Conservation (phyloP, 345 rosid species). For the Salix arbutifolia region DNA sequence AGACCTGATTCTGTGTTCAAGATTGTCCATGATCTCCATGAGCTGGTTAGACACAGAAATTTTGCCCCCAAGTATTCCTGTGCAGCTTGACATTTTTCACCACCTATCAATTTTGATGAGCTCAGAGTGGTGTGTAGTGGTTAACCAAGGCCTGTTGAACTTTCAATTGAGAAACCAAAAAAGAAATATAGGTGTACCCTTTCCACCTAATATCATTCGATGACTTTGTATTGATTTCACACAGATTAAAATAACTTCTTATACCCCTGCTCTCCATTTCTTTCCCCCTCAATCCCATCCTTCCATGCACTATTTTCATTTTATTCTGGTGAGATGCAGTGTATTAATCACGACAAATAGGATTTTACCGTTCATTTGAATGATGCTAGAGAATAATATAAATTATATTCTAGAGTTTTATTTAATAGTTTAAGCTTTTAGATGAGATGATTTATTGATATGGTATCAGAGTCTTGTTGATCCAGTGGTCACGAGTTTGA, state of each 20-base stretch:
- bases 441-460: no score
- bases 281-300: not conserved
- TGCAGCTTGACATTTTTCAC: slow-evolving; percentile 22
- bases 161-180: not conserved
- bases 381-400: no score
- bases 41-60: slow-evolving; percentile 74
- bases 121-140: slow-evolving; percentile 1
- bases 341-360: not conserved
- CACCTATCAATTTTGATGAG: slow-evolving; percentile 12
- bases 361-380: no score
- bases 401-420: no score
- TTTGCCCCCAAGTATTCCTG: slow-evolving; percentile 55
- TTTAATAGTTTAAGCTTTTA: no score
- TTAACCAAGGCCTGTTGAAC: not conserved
- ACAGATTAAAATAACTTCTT: not conserved
- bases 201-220: not conserved
- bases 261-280: not conserved
- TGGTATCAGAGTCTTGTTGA: no score
- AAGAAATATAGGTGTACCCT: not conserved
- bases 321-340: not conserved
- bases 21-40: slow-evolving; percentile 91
- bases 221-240: not conserved
- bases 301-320: not conserved
- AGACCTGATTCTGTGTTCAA: slow-evolving; percentile 93
- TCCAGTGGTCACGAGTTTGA: no score